A percentile compares a stretch with the other conserved stretches of the same genome.
These are phyloP conservation scores for Meyerozyma guilliermondii DNA, from an alignment of 1,139 yeast genomes.

Conservation along the genomic window DNA sequence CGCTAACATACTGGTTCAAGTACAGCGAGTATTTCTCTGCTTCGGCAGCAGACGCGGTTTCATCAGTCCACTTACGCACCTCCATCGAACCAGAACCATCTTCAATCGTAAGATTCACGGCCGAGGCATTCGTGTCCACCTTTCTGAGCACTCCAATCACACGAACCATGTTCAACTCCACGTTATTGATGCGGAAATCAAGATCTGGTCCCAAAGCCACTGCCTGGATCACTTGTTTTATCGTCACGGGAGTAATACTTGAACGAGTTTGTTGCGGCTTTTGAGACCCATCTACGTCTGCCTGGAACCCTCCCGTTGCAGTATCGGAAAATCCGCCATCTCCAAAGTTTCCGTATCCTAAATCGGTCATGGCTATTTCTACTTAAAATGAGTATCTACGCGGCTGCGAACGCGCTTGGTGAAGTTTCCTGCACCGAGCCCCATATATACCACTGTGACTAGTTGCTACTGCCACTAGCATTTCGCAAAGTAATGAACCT, in stretches of 20 bases:
- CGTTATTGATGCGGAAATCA: conserved; percentile 63
- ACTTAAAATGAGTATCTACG: background rate
- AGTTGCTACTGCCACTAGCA: conserved; percentile 13
- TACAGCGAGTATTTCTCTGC: conserved; percentile 29
- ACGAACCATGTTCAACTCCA: conserved; percentile 54
- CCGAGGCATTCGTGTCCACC: conserved; percentile 51
- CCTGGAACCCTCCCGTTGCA: conserved; percentile 29
- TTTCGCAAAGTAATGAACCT: conserved; percentile 7
- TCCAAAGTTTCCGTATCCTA: conserved; percentile 14
- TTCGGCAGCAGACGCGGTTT: conserved; percentile 32
- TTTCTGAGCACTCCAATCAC: conserved; percentile 65
- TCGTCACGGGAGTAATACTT: conserved; percentile 74
- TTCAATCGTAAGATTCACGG: conserved; percentile 57
- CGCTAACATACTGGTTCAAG: conserved; percentile 52
- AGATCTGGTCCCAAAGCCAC: conserved; percentile 67
- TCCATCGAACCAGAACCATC: conserved; percentile 84
- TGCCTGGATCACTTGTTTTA: conserved; percentile 71
- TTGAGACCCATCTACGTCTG: conserved; percentile 26
- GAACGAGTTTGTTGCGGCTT: conserved; percentile 34
- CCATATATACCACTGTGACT: conserved; percentile 10
- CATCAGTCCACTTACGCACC: conserved; percentile 66
- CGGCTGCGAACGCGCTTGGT: conserved; percentile 1
- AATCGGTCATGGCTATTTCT: conserved; percentile 3
- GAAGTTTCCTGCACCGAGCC: background rate
- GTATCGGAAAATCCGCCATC: conserved; percentile 29